phyloP scores from a whole-genome alignment of 306 rosid species.

The Citrullus amarus region DNA sequence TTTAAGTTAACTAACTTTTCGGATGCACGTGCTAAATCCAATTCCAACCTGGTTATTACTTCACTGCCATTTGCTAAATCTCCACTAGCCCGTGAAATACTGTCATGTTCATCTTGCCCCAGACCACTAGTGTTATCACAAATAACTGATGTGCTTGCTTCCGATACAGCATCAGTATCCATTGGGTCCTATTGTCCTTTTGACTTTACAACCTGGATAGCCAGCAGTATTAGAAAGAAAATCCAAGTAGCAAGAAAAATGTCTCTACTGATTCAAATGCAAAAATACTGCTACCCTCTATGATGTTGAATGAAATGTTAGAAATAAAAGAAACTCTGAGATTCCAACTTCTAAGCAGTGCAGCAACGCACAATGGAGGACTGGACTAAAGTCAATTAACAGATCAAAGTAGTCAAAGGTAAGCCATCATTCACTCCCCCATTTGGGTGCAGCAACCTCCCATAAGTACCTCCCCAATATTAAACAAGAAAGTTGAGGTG shows the following conservation, averaged over 20 bases:
- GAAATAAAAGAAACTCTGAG: not conserved
- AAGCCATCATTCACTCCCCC: not conserved
- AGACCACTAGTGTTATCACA: slow-evolving; percentile 8
- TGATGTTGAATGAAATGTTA: not conserved
- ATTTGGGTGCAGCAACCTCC: not conserved
- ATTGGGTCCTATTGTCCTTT: slow-evolving; percentile 16
- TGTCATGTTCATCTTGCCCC: slow-evolving; percentile 14
- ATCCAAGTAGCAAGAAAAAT: not conserved
- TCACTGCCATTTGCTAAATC: slow-evolving; percentile 23
- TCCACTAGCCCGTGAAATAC: slow-evolving; percentile 17
- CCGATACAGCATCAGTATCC: slow-evolving; percentile 30
- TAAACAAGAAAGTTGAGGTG: not conserved
- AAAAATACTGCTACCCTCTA: not conserved
- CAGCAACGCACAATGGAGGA: not conserved
- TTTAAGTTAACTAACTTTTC: slow-evolving; percentile 66
- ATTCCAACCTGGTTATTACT: slow-evolving; percentile 31
- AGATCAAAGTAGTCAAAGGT: not conserved
- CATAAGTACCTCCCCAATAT: not conserved
- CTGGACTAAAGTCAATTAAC: not conserved
- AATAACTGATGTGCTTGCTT: slow-evolving; percentile 17
- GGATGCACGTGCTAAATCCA: slow-evolving; percentile 42
- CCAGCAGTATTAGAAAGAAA: slow-evolving; percentile 6
- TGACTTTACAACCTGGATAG: slow-evolving; percentile 16
- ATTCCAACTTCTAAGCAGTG: not conserved
- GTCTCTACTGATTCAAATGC: not conserved